Percentiles rank a stretch among this genome's conserved stretches.
These are phyloP conservation scores for Agastache rugosa DNA, from an alignment of 257 asterid genomes.

Conservation along the genomic window DNA sequence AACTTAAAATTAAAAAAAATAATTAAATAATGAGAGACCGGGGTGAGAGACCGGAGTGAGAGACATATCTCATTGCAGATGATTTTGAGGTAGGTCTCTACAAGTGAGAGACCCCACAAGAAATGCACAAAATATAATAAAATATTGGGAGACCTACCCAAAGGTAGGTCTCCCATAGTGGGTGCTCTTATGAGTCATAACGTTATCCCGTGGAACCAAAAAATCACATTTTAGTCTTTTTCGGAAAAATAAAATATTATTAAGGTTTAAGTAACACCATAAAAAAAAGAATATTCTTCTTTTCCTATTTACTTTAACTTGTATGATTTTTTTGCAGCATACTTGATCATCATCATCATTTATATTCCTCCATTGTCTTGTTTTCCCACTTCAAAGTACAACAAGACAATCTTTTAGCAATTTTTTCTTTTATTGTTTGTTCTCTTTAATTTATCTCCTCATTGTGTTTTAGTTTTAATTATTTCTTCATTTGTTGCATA, in stretches of 20 bases:
- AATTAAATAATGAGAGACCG: too few species aligned
- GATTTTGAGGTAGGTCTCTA: too few species aligned
- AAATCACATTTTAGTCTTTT: neutral
- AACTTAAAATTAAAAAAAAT: too few species aligned
- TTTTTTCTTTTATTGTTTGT: neutral
- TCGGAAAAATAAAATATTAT: neutral
- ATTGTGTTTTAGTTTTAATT: neutral
- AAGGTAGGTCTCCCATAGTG: too few species aligned
- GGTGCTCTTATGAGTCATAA: too few species aligned
- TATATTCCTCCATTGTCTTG: constrained; percentile 27
- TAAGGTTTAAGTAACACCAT: neutral
- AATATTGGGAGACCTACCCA: too few species aligned
- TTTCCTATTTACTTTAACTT: neutral
- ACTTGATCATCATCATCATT: constrained; percentile 18
- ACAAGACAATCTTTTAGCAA: constrained; percentile 14
- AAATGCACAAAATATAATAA: too few species aligned
- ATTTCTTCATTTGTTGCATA: neutral
- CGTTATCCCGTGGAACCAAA: too few species aligned
- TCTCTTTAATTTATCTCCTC: neutral
- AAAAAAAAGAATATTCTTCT: neutral
- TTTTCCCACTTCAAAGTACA: constrained; percentile 21
- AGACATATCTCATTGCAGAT: too few species aligned
- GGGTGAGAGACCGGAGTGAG: too few species aligned
- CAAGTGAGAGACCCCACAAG: too few species aligned
- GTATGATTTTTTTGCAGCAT: neutral